Conservation (phyloP, 148 eudicot genomes). For the Arctostaphylos glauca region DNA sequence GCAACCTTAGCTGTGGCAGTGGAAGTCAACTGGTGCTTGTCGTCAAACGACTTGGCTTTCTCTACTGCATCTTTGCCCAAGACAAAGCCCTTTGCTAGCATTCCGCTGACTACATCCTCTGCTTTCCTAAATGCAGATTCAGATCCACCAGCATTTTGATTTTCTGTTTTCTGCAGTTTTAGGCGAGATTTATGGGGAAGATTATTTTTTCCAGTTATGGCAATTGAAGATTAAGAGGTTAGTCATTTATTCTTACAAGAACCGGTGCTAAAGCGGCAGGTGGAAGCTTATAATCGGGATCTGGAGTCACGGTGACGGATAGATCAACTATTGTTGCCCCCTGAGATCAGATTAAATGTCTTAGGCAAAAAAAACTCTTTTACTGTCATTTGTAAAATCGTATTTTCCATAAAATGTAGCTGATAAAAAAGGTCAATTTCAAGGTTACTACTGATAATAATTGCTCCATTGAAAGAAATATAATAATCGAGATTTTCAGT, state of each 20-base stretch:
- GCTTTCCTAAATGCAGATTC: constrained; percentile 81
- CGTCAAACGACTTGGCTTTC: constrained; percentile 90
- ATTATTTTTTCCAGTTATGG: not conserved
- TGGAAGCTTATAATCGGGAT: constrained; percentile 78
- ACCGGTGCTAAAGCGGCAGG: constrained; percentile 61
- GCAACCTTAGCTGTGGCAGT: constrained; percentile 82
- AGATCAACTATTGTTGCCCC: constrained; percentile 89
- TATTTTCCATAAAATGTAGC: not conserved
- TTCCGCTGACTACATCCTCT: constrained; percentile 86
- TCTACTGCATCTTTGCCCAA: constrained; percentile 89
- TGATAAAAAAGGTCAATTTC: not conserved
- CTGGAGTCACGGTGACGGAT: constrained; percentile 54
- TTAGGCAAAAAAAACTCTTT: not conserved
- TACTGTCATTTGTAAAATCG: not conserved
- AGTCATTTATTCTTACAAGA: constrained; percentile 44
- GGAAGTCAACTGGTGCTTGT: constrained; percentile 77
- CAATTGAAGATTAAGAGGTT: constrained; percentile 8
- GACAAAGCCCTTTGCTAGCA: constrained; percentile 92
- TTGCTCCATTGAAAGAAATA: not conserved
- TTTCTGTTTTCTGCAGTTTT: constrained; percentile 40
- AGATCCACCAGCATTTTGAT: constrained; percentile 34
- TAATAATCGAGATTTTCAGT: not conserved
- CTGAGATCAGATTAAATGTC: constrained; percentile 36
- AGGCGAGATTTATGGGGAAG: not conserved
- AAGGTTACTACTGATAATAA: constrained; percentile 1